A percentile compares a stretch with the other conserved stretches of the same genome.
Evolutionary conservation across 2,329 filamentous ascomycete genomes (phyloP).

Genomic region (Diaporthe capsici): DNA sequence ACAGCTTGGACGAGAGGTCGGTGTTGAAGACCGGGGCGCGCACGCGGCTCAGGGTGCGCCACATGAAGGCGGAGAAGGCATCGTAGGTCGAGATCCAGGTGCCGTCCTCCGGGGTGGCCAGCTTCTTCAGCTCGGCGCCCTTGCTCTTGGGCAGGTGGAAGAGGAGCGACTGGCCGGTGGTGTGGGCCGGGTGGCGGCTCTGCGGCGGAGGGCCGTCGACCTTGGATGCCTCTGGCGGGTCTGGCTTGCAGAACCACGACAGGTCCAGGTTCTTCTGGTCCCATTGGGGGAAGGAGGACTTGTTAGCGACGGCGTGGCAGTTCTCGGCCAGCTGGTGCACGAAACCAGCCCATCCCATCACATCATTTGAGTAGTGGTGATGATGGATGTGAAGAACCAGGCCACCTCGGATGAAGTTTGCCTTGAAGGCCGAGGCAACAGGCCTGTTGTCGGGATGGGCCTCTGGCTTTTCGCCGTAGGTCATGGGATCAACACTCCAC

Average conservation of each 20-base stretch:
- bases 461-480: conserved; percentile 56
- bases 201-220: conserved; percentile 50
- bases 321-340: conserved; percentile 59
- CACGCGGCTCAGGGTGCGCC: conserved; percentile 55
- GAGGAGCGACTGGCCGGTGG: conserved; percentile 48
- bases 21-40: conserved; percentile 53
- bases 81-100: conserved; percentile 62
- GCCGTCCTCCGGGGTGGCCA: conserved; percentile 52
- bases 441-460: conserved; percentile 53
- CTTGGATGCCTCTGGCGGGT: conserved; percentile 47
- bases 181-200: conserved; percentile 50
- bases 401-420: conserved; percentile 58
- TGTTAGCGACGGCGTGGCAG: conserved; percentile 46
- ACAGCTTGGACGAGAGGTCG: conserved; percentile 46
- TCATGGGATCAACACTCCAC: conserved; percentile 56
- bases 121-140: conserved; percentile 55
- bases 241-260: conserved; percentile 51
- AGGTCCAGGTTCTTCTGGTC: conserved; percentile 53
- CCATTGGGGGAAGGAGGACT: conserved; percentile 52
- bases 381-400: conserved; percentile 58
- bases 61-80: conserved; percentile 58
- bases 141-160: conserved; percentile 62
- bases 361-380: conserved; percentile 60
- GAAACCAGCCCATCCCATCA: conserved; percentile 57
- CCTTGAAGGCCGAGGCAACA: conserved; percentile 54